Percentiles rank a stretch among this genome's conserved stretches.
Evolutionary conservation across 768 basidiomycete species (phyloP).

Genomic region (Glaciozyma antarctica): DNA sequence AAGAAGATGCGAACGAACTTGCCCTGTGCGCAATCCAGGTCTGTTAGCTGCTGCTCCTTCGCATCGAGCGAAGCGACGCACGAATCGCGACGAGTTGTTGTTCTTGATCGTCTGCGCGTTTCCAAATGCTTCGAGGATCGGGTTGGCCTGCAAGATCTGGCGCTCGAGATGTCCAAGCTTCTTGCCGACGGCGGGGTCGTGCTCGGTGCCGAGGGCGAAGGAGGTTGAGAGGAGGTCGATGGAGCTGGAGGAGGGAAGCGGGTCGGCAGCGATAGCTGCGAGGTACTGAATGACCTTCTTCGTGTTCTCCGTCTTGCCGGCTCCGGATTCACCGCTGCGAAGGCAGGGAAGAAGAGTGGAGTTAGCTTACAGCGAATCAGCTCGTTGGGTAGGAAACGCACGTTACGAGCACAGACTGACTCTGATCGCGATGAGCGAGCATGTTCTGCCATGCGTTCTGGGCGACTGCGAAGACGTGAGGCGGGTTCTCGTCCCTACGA

Average conservation of each 20-base stretch:
- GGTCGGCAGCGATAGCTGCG: slow-evolving; percentile 80
- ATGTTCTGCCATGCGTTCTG: slow-evolving; percentile 98
- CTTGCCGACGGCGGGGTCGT: slow-evolving; percentile 3
- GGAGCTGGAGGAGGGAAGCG: slow-evolving; percentile 46
- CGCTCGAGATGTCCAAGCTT: slow-evolving; percentile 75
- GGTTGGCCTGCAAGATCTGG: slow-evolving; percentile 95
- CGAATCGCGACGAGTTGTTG: slow-evolving; percentile 95
- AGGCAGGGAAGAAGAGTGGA: background rate
- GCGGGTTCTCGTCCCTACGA: slow-evolving; percentile 77
- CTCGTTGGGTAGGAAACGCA: slow-evolving; percentile 43
- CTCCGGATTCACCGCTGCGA: slow-evolving; percentile 91
- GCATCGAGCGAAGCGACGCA: slow-evolving; percentile 19
- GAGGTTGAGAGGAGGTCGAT: slow-evolving; percentile 49
- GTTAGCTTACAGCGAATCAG: background rate
- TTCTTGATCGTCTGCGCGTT: slow-evolving; percentile 98
- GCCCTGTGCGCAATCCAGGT: slow-evolving; percentile 43
- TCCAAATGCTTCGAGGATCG: slow-evolving; percentile 93
- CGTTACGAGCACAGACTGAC: slow-evolving; percentile 97
- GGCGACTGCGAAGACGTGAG: slow-evolving; percentile 94
- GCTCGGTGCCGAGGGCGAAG: slow-evolving; percentile 4
- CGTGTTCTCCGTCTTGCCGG: slow-evolving; percentile 93
- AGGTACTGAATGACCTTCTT: slow-evolving; percentile 99
- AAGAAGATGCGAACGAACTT: slow-evolving; percentile 97
- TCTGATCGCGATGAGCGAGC: slow-evolving; percentile 82
- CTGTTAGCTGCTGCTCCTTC: background rate